Evolutionary conservation across 2,329 filamentous ascomycete genomes (phyloP).

Genomic region (Aspergillus pseudotamarii): DNA sequence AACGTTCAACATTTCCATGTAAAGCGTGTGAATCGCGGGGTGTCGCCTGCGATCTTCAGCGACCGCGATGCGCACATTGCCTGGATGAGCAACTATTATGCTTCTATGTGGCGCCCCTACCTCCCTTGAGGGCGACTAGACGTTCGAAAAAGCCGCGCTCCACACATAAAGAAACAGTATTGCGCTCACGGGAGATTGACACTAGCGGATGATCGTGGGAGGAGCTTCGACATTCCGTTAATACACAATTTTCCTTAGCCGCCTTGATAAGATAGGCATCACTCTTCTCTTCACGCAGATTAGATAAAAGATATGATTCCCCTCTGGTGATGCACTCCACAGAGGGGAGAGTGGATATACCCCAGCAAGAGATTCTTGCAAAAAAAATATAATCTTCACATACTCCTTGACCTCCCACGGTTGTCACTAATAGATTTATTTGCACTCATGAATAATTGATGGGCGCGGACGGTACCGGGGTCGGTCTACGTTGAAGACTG

Average conservation of each 20-base stretch:
- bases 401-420: neutral
- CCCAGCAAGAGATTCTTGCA: neutral
- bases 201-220: neutral
- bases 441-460: neutral
- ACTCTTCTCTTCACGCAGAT: neutral
- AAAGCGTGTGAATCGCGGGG: slow-evolving; percentile 33
- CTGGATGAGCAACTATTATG: slow-evolving; percentile 36
- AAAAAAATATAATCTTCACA: neutral
- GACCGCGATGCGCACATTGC: slow-evolving; percentile 36
- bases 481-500: neutral
- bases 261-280: neutral
- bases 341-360: neutral
- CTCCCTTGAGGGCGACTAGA: slow-evolving; percentile 18
- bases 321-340: neutral
- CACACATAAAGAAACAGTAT: neutral
- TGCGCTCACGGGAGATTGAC: slow-evolving; percentile 6
- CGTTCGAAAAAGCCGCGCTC: slow-evolving; percentile 16
- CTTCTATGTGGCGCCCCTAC: slow-evolving; percentile 34
- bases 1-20: slow-evolving; percentile 20
- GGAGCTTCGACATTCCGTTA: neutral
- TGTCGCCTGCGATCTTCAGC: slow-evolving; percentile 30
- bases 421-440: neutral
- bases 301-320: neutral
- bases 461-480: too few species aligned
- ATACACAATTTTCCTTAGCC: neutral